Base-by-base conservation (phyloP, 2,329 filamentous ascomycete genomes). In the Beauveria pseudobassiana region DNA sequence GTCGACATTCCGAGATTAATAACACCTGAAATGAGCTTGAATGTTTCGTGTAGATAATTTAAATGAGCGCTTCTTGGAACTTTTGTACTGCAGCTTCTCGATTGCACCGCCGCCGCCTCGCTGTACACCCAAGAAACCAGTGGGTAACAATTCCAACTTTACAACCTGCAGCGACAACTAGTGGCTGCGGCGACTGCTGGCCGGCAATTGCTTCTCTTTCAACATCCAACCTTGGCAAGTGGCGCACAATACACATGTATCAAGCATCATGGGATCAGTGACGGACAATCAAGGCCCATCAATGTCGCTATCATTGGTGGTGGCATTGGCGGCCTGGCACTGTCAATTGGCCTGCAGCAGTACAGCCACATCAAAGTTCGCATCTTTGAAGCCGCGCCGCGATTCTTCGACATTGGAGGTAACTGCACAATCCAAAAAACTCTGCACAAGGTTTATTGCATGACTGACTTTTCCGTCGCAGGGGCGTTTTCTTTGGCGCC, bases 401-500 rank as follows among this genome's bases (percentile, higher is more conserved):
- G 30, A n/a, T 62, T 62, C n/a, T 52, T 46, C 1, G 61, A 62
- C 22, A 53, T 62, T 54, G 61, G 61, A 24, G 61, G 61, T 54
- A 38, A 16, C 14, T 14, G 34, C 12, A 5, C 34, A 38, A 16
- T 14, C 12, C 5, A 38, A 5, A 38, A 38, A 16, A 16, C 12
- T 14, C 10, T 34, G 30, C 30, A 0, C 5, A 34, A 34, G 1
- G 10, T 5, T 34, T 7, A 30, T 14, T 6, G 1, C 30, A n/a
- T 22, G 28, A 52, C n/a, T 38, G n/a, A 52, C 30, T 43, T 12
- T n/a, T 22, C 8, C 16, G 14, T 1, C 34, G 2, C 50, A 62
- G 77, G 77, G 78, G 77, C 18, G 76, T 80, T 40, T 78, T 76
- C 8, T 75, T 80, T 65, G 76, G 73, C 40, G 76, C 77, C 54